Conservation (phyloP, 106 monocot species). For the Apostasia shenzhenica region DNA sequence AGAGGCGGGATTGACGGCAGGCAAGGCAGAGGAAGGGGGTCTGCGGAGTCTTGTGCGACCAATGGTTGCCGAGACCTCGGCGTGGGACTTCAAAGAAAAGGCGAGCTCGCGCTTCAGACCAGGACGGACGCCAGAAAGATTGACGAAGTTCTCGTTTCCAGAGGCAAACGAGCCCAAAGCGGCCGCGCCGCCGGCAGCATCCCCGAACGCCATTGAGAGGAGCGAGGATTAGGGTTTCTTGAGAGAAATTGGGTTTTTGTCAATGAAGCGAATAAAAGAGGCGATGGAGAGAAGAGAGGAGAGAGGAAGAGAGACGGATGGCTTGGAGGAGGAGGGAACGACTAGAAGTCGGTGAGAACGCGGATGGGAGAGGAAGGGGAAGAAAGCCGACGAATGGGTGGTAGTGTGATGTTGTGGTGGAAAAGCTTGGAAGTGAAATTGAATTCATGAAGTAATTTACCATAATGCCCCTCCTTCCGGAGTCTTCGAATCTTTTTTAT, state of each 20-base stretch:
- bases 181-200: neutral
- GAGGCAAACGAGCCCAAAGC: neutral
- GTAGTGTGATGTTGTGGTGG: neutral
- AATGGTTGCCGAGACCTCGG: conserved; percentile 34
- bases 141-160: conserved; percentile 23
- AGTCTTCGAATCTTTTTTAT: too few species aligned
- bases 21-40: neutral
- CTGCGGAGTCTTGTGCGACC: conserved; percentile 33
- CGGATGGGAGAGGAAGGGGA: too few species aligned
- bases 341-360: too few species aligned
- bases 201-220: neutral
- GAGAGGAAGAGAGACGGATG: neutral
- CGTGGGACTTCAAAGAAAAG: conserved; percentile 70
- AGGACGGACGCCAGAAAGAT: conserved; percentile 56
- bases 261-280: too few species aligned
- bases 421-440: neutral
- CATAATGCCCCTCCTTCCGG: too few species aligned
- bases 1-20: neutral
- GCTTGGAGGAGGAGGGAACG: too few species aligned
- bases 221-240: conserved; percentile 1
- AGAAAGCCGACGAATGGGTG: neutral
- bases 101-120: conserved; percentile 86
- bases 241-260: neutral
- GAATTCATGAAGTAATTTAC: too few species aligned
- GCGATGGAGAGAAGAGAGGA: too few species aligned